Base-by-base conservation (phyloP, 352 stramenopile genomes). In the Globisporangium irregulare region DNA sequence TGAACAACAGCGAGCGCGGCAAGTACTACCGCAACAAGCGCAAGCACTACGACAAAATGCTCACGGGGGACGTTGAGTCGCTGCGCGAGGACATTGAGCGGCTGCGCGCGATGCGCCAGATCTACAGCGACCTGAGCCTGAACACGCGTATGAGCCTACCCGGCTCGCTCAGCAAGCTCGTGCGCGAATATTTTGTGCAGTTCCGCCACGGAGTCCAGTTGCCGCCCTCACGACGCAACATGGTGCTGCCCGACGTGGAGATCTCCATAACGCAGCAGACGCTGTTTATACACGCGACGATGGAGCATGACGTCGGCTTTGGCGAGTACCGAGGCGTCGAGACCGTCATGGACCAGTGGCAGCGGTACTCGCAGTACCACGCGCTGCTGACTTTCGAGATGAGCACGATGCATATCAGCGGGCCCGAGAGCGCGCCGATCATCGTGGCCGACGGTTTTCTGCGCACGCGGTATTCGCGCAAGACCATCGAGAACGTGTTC, bases 11-110 rank as follows among this genome's bases (percentile, higher is more conserved):
- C 46, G 81, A 89, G 71, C 77, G 81, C 34, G 79, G 79, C 67
- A 89, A 87, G 66, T 87, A 84, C 75, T 89, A 89, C 60, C 77
- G 81, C 3, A 69, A 77, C 61, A 89, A 89, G 69, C 80, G 83
- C 59, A 79, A 82, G 59, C 68, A 79, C 66, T 82, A 86, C 72
- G 79, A 79, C 58, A 59, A 68, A 20, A 55, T 68, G 34, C 78
- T 88, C 12, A 75, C 78, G 70, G 34, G 54, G n/a, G 70, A 77
- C 38, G 72, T 86, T 14, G 58, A 64, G n/a, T 56, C 59, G 41
- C 66, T 86, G 53, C 71, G 77, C 51, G 63, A 62, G 51, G 69
- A 81, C 61, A 73, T 89, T 36, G 62, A 64, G n/a, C 71, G 79
- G 56, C 61, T 89, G 15, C 66, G 76, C 43, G 36, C 71, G 38